phyloP scores from a whole-genome alignment of 495 filamentous ascomycete species.

The Annulohypoxylon stygium region DNA sequence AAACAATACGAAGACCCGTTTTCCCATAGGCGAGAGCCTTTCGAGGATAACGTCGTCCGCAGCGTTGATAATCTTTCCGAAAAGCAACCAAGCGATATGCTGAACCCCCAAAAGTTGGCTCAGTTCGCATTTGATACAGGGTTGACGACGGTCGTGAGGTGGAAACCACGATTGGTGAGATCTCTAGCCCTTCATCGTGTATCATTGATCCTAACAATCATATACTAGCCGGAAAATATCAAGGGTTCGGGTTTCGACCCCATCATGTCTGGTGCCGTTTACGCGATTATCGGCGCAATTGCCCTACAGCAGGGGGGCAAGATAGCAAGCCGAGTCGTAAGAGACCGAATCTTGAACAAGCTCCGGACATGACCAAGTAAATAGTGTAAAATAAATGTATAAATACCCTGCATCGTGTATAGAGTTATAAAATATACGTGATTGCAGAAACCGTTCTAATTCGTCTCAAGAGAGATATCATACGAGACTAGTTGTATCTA shows the following conservation, averaged over 20 bases:
- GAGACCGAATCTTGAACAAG: conserved; percentile 77
- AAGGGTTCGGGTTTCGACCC: conserved; percentile 75
- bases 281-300: conserved; percentile 88
- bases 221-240: conserved; percentile 75
- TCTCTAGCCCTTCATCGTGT: not conserved
- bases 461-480: no score
- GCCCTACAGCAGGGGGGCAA: conserved; percentile 86
- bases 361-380: conserved; percentile 41
- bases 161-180: conserved; percentile 85
- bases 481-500: no score
- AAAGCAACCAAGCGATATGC: conserved; percentile 65
- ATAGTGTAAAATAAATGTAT: conserved; percentile 41
- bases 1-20: conserved; percentile 55
- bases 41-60: conserved; percentile 77
- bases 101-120: conserved; percentile 71
- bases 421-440: conserved; percentile 36
- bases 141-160: conserved; percentile 79
- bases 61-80: conserved; percentile 75
- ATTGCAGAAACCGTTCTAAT: not conserved
- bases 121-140: conserved; percentile 76
- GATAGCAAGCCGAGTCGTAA: conserved; percentile 77
- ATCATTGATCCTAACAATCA: conserved; percentile 29
- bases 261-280: conserved; percentile 80
- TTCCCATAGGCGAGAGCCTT: conserved; percentile 70
- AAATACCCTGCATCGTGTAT: conserved; percentile 42